Percentiles rank a stretch among this genome's conserved stretches.
Evolutionary conservation across 495 filamentous ascomycete species (phyloP).

Genomic region (Penicillium lagena): DNA sequence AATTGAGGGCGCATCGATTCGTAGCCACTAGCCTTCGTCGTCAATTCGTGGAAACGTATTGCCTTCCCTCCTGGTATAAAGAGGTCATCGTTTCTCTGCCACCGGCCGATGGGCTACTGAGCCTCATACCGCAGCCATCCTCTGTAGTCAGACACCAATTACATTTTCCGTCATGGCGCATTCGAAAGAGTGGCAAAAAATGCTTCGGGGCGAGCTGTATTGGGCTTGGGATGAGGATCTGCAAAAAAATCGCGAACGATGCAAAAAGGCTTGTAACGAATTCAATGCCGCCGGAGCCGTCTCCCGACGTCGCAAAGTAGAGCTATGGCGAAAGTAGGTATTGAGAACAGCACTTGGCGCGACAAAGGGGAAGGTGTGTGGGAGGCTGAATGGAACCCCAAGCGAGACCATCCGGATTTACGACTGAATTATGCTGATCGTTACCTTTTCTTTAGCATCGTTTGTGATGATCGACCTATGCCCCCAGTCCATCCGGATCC

Average conservation of each 20-base stretch:
- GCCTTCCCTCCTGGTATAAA: too few species aligned
- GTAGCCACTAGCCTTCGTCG: too few species aligned
- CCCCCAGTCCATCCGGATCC: slow-evolving; percentile 44
- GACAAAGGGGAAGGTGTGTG: too few species aligned
- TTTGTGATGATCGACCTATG: slow-evolving; percentile 53
- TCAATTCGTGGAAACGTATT: too few species aligned
- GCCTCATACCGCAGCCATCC: too few species aligned
- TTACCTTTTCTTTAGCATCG: slow-evolving; percentile 33
- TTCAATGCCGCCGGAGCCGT: slow-evolving; percentile 55
- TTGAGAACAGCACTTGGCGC: background rate
- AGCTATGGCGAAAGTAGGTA: slow-evolving; percentile 66
- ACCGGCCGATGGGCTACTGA: too few species aligned
- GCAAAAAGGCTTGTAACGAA: slow-evolving; percentile 47
- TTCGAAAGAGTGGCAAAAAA: slow-evolving; percentile 31
- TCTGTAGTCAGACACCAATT: too few species aligned
- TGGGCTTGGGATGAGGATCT: slow-evolving; percentile 48
- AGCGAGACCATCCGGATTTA: too few species aligned
- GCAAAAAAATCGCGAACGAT: slow-evolving; percentile 48
- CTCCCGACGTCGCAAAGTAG: slow-evolving; percentile 47
- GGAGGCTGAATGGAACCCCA: too few species aligned
- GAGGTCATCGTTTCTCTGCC: too few species aligned
- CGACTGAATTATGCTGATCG: too few species aligned
- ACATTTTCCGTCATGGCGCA: slow-evolving; percentile 14
- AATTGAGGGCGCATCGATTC: too few species aligned
- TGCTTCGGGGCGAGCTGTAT: slow-evolving; percentile 34